phyloP scores from a whole-genome alignment of 139 green algal genomes.

The Tetraselmis striata region DNA sequence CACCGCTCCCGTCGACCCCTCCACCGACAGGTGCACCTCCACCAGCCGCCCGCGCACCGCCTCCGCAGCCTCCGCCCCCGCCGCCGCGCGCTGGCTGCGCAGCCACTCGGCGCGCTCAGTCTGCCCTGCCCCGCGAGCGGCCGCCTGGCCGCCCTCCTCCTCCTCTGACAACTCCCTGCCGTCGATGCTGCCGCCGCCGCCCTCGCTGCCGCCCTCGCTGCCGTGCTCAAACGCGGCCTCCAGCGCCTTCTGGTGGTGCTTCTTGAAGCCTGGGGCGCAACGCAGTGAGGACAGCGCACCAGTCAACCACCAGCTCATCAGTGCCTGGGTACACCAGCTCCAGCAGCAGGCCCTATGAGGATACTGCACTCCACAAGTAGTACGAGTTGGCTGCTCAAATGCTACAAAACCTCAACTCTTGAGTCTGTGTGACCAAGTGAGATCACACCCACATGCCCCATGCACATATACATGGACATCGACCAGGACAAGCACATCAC shows the following conservation, averaged over 20 bases:
- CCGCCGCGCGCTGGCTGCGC: background rate
- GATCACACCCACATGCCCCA: slow-evolving; percentile 1
- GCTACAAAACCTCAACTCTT: too few species aligned
- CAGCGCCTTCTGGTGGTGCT: slow-evolving; percentile 41
- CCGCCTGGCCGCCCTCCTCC: slow-evolving; percentile 8
- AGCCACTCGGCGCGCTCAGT: background rate
- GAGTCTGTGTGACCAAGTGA: slow-evolving; percentile 7
- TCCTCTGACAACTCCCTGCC: background rate
- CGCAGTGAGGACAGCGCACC: too few species aligned
- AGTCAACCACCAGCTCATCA: too few species aligned
- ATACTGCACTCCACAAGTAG: background rate
- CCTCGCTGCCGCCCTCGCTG: slow-evolving; percentile 5
- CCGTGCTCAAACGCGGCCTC: slow-evolving; percentile 26
- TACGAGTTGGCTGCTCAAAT: slow-evolving; percentile 13
- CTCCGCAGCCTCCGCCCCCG: background rate
- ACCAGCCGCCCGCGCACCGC: background rate
- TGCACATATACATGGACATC: too few species aligned
- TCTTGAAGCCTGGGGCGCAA: slow-evolving; percentile 66
- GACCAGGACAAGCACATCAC: too few species aligned
- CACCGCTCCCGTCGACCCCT: background rate
- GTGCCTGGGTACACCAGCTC: too few species aligned
- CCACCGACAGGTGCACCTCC: slow-evolving; percentile 5
- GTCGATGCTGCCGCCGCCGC: background rate
- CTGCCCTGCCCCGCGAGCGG: too few species aligned
- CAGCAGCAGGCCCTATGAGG: slow-evolving; percentile 27